Evolutionary conservation across 441 rosid species (phyloP).

Genomic region (Gossypium laxum): DNA sequence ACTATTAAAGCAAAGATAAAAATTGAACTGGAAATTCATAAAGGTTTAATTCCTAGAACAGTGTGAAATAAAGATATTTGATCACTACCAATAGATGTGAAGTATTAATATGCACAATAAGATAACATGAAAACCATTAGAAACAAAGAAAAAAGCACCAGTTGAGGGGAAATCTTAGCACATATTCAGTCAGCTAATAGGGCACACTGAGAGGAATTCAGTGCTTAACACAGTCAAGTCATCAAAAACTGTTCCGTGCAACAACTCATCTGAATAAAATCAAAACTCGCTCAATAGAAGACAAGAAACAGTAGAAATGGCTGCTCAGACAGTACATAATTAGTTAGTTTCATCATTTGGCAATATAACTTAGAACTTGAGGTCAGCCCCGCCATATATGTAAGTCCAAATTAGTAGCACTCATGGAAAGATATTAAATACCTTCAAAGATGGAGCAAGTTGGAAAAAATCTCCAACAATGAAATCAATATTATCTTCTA

Average conservation of each 20-base stretch:
- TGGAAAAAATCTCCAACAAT: slow-evolving; percentile 35
- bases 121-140: too few relatives aligned
- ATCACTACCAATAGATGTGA: too few relatives aligned
- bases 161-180: background rate
- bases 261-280: background rate
- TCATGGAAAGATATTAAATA: slow-evolving; percentile 1
- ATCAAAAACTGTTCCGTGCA: background rate
- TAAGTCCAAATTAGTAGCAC: background rate
- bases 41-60: too few relatives aligned
- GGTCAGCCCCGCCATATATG: background rate
- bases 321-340: background rate
- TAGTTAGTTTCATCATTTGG: background rate
- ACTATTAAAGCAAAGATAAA: too few relatives aligned
- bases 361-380: background rate
- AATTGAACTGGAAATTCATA: too few relatives aligned
- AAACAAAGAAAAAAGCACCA: too few relatives aligned
- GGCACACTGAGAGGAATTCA: background rate
- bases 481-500: slow-evolving; percentile 32
- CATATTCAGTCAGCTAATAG: background rate
- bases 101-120: too few relatives aligned
- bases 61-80: too few relatives aligned
- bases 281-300: background rate
- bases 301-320: background rate
- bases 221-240: background rate
- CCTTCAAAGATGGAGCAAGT: slow-evolving; percentile 38